Percentiles rank a stretch among this genome's conserved stretches.
Conservation (phyloP, 2,329 filamentous ascomycete genomes). For the Stenocarpella maydis region DNA sequence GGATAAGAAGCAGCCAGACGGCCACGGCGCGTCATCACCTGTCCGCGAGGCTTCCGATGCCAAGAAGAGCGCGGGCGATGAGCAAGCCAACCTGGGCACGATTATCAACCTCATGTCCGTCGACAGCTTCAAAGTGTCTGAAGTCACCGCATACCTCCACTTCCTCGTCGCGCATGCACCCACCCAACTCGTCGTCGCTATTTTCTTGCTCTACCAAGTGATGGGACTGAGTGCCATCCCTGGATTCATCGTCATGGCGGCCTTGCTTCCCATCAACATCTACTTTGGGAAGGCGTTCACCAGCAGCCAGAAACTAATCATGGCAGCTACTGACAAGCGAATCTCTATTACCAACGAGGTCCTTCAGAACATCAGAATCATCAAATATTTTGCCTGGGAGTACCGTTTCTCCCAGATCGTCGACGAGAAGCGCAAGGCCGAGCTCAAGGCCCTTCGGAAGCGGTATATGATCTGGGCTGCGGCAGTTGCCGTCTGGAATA, state of each 20-base stretch:
- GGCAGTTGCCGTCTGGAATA: conserved; percentile 96
- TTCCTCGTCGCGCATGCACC: conserved; percentile 94
- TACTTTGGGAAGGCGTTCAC: conserved; percentile 86
- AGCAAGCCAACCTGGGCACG: conserved; percentile 92
- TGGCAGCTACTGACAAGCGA: conserved; percentile 91
- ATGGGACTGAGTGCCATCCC: conserved; percentile 94
- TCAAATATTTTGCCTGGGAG: conserved; percentile 99
- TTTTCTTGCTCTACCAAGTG: conserved; percentile 85
- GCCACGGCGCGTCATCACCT: conserved; percentile 37
- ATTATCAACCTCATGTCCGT: conserved; percentile 99
- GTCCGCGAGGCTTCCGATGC: background rate
- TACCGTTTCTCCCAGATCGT: conserved; percentile 86
- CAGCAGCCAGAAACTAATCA: conserved; percentile 86
- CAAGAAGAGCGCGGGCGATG: conserved; percentile 58
- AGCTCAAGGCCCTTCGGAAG: conserved; percentile 79
- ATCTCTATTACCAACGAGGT: conserved; percentile 98
- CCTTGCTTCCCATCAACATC: conserved; percentile 91
- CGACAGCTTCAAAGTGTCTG: conserved; percentile 97
- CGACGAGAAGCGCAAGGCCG: conserved; percentile 83
- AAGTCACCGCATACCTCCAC: conserved; percentile 93
- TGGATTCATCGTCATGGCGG: conserved; percentile 87
- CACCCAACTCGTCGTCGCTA: conserved; percentile 83
- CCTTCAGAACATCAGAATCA: conserved; percentile 95
- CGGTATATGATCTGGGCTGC: conserved; percentile 92
- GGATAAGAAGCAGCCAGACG: conserved; percentile 55